Percentiles rank a stretch among this genome's conserved stretches.
These are phyloP conservation scores for Sonneratia alba DNA, from an alignment of 345 rosid species.

Conservation along the genomic window DNA sequence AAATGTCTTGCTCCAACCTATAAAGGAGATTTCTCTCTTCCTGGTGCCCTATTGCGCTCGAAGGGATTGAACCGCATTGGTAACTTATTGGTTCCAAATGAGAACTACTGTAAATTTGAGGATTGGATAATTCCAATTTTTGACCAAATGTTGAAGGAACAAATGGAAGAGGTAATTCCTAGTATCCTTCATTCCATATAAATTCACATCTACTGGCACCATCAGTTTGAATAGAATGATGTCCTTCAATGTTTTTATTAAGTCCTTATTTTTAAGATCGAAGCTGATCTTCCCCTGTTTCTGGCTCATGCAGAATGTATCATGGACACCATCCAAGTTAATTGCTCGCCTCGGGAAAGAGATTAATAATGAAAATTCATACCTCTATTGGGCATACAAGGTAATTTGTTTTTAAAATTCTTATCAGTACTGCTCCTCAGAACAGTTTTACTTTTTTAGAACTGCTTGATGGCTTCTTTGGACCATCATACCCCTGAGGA, in stretches of 20 bases:
- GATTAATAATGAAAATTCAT: slow-evolving; percentile 73
- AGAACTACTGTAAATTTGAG: slow-evolving; percentile 94
- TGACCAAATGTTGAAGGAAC: slow-evolving; percentile 89
- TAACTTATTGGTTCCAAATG: slow-evolving; percentile 85
- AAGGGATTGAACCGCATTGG: slow-evolving; percentile 92
- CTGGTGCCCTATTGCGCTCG: slow-evolving; percentile 64
- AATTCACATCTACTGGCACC: neutral
- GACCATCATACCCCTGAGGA: too few relatives aligned
- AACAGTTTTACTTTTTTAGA: neutral
- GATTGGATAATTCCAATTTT: slow-evolving; percentile 92
- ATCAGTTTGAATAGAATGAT: neutral
- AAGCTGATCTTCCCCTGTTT: slow-evolving; percentile 1
- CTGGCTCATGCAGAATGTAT: slow-evolving; percentile 33
- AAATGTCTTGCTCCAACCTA: slow-evolving; percentile 92
- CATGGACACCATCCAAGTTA: slow-evolving; percentile 87
- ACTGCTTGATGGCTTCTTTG: neutral
- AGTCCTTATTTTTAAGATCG: neutral
- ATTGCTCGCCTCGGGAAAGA: slow-evolving; percentile 80
- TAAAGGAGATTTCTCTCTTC: slow-evolving; percentile 79
- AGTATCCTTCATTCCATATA: neutral
- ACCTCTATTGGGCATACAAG: slow-evolving; percentile 94
- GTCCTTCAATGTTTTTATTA: neutral
- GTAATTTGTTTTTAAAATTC: slow-evolving; percentile 12
- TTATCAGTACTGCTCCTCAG: neutral
- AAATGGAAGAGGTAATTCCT: slow-evolving; percentile 56